Conservation (phyloP, 1,284 basidiomycete species). For the Mycosarcoma maydis region DNA sequence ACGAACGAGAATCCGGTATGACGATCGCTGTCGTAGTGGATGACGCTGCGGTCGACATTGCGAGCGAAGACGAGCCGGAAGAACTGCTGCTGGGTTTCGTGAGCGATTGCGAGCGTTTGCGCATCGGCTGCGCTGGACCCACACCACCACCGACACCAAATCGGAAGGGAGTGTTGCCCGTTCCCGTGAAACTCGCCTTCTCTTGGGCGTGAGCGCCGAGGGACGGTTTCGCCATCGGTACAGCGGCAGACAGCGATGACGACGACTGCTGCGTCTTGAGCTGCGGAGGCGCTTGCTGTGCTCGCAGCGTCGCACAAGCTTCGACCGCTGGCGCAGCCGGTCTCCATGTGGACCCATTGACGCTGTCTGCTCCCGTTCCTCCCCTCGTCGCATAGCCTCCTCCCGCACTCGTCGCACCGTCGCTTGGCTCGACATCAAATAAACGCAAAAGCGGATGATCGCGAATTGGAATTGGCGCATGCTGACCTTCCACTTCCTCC, state of each 20-base stretch:
- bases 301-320: constrained; percentile 9
- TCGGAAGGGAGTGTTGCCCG: constrained; percentile 60
- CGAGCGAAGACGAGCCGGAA: background rate
- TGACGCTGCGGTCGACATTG: background rate
- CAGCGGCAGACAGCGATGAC: background rate
- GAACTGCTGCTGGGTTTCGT: constrained; percentile 16
- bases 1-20: constrained; percentile 19
- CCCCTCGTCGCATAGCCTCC: constrained; percentile 20
- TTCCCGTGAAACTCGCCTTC: constrained; percentile 57
- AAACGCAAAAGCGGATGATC: constrained; percentile 55
- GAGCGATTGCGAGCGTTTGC: constrained; percentile 36
- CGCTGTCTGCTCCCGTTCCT: constrained; percentile 1
- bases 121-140: constrained; percentile 11
- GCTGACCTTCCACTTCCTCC: constrained; percentile 13
- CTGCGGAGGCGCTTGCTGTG: constrained; percentile 13
- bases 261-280: background rate
- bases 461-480: constrained; percentile 35
- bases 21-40: constrained; percentile 6
- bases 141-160: constrained; percentile 56
- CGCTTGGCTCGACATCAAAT: constrained; percentile 42
- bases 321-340: background rate
- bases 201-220: constrained; percentile 10
- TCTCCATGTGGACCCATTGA: constrained; percentile 16
- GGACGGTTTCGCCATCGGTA: constrained; percentile 17
- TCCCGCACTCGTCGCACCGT: constrained; percentile 4